Conservation (phyloP, 2,329 filamentous ascomycete species). For the Stagonosporopsis chrysanthemi region DNA sequence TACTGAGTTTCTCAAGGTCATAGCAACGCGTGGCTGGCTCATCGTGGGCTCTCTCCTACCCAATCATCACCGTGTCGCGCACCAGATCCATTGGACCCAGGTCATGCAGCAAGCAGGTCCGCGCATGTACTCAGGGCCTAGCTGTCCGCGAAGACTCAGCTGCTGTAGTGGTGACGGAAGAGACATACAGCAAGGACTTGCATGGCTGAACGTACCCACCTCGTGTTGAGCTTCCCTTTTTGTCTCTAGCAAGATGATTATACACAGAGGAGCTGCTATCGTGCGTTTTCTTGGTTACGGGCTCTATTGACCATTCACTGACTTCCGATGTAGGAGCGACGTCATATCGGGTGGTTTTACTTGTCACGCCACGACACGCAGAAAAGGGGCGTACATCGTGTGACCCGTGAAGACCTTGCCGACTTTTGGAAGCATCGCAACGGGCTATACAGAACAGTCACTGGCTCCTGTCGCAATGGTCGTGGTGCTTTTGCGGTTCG, state of each 20-base stretch:
- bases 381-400: conserved; percentile 14
- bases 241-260: background rate
- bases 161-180: conserved; percentile 13
- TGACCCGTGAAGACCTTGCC: conserved; percentile 18
- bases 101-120: conserved; percentile 21
- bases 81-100: conserved; percentile 28
- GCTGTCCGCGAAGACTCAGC: conserved; percentile 15
- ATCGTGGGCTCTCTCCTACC: conserved; percentile 18
- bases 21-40: conserved; percentile 28
- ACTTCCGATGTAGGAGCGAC: conserved; percentile 10
- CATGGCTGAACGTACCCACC: conserved; percentile 24
- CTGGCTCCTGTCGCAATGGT: conserved; percentile 10
- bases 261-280: background rate
- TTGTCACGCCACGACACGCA: conserved; percentile 1
- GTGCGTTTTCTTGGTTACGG: background rate
- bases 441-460: conserved; percentile 12
- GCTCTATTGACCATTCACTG: background rate
- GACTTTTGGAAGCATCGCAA: conserved; percentile 22
- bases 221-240: background rate
- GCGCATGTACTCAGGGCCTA: conserved; percentile 27
- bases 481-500: conserved; percentile 12
- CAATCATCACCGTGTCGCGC: conserved; percentile 22
- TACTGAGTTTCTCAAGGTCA: conserved; percentile 24
- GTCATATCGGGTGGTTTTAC: conserved; percentile 25
- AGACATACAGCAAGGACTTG: conserved; percentile 12